Evolutionary conservation across 257 asterid genomes (phyloP).

Genomic region (Solanum peruvianum): DNA sequence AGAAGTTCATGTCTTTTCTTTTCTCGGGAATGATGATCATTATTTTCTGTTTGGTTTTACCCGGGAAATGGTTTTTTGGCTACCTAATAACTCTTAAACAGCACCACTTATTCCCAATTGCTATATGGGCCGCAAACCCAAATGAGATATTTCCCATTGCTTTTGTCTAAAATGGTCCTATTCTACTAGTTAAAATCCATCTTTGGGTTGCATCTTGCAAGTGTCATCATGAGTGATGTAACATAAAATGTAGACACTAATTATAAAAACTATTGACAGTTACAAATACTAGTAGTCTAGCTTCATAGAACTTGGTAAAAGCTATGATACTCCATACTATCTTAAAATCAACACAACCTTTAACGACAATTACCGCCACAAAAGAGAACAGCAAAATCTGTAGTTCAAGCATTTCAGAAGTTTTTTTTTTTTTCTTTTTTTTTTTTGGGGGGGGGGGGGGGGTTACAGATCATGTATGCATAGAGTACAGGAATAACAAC

Average conservation of each 20-base stretch:
- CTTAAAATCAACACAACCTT: not conserved
- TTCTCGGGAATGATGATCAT: not conserved
- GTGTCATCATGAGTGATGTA: not conserved
- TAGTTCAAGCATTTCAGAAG: not conserved
- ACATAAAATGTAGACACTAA: not conserved
- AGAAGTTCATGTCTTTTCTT: not conserved
- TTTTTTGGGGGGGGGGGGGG: not conserved
- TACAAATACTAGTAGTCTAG: not conserved
- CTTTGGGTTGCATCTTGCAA: not conserved
- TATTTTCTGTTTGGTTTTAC: not conserved
- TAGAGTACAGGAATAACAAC: not conserved
- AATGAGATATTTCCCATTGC: not conserved
- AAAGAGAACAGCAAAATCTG: not conserved
- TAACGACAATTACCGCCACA: not conserved
- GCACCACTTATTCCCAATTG: not conserved
- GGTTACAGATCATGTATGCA: not conserved
- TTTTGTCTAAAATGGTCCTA: not conserved
- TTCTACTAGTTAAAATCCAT: not conserved
- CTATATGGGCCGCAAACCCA: not conserved
- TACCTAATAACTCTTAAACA: not conserved
- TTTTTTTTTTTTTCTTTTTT: not conserved
- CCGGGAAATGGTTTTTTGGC: not conserved
- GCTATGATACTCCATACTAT: not conserved
- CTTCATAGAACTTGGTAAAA: not conserved
- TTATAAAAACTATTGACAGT: not conserved